Conservation (phyloP, 805 yeast species). For the Ogataea glucozyma region DNA sequence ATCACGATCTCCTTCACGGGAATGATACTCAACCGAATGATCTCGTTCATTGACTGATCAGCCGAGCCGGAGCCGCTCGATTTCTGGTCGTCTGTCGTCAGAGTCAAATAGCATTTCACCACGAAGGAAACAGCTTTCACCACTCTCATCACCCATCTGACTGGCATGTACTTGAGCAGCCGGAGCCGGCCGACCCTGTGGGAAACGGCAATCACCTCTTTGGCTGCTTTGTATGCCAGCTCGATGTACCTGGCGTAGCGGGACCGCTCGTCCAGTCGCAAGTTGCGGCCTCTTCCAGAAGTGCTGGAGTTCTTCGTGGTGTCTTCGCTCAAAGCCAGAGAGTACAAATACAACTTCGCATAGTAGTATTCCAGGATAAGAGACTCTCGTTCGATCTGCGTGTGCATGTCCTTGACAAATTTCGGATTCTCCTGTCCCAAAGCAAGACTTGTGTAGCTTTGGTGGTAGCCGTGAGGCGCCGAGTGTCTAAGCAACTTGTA, state of each 20-base stretch:
- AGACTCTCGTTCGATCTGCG: slow-evolving; percentile 62
- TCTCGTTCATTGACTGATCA: slow-evolving; percentile 23
- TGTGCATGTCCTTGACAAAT: slow-evolving; percentile 39
- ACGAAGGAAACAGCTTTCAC: slow-evolving; percentile 88
- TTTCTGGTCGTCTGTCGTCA: slow-evolving; percentile 38
- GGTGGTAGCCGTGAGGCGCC: slow-evolving; percentile 37
- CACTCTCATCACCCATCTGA: slow-evolving; percentile 85
- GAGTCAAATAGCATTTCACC: slow-evolving; percentile 77
- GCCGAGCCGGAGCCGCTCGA: slow-evolving; percentile 4
- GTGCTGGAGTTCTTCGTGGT: slow-evolving; percentile 36
- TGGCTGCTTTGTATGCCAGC: slow-evolving; percentile 80
- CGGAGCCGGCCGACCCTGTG: slow-evolving; percentile 65
- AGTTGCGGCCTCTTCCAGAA: slow-evolving; percentile 32
- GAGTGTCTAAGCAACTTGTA: slow-evolving; percentile 53
- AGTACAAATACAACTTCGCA: slow-evolving; percentile 79
- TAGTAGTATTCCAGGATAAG: slow-evolving; percentile 82
- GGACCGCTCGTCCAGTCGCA: slow-evolving; percentile 68
- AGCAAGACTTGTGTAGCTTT: slow-evolving; percentile 10
- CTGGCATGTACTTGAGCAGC: slow-evolving; percentile 77
- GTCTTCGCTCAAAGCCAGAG: slow-evolving; percentile 68
- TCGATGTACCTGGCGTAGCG: slow-evolving; percentile 76
- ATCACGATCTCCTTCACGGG: slow-evolving; percentile 70
- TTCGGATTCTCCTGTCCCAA: slow-evolving; percentile 37
- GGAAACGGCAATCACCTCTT: slow-evolving; percentile 71
- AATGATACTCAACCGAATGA: slow-evolving; percentile 58